phyloP scores from a whole-genome alignment of 2,329 filamentous ascomycete genomes.

The Eutypa lata region DNA sequence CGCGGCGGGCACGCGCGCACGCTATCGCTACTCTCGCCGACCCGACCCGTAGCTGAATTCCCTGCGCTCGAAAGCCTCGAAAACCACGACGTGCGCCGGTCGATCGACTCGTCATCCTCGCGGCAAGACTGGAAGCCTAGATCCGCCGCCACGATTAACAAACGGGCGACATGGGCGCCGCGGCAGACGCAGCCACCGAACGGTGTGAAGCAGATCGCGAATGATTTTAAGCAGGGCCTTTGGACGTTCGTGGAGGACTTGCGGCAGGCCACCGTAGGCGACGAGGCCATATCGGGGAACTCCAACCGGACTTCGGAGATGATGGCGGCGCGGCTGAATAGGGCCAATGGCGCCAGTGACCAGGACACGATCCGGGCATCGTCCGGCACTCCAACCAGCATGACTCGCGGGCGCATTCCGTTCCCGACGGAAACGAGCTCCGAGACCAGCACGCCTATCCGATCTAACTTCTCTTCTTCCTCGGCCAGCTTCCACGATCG shows the following conservation, averaged over 20 bases:
- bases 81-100: conserved; percentile 42
- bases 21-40: conserved; percentile 79
- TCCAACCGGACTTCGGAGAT: conserved; percentile 33
- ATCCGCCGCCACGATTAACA: conserved; percentile 38
- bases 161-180: conserved; percentile 60
- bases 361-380: conserved; percentile 48
- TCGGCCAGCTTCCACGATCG: conserved; percentile 25
- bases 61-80: conserved; percentile 39
- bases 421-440: conserved; percentile 39
- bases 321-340: conserved; percentile 13
- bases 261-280: conserved; percentile 90
- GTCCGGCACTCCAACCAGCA: conserved; percentile 9
- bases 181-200: conserved; percentile 42
- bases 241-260: conserved; percentile 96
- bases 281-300: conserved; percentile 73
- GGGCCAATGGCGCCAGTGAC: conserved; percentile 26
- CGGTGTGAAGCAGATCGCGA: conserved; percentile 73
- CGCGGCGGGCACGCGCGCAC: conserved; percentile 61
- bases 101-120: conserved; percentile 28
- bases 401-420: conserved; percentile 40
- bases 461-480: conserved; percentile 16
- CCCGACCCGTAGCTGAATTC: conserved; percentile 43
- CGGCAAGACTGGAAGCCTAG: conserved; percentile 32
- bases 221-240: conserved; percentile 84
- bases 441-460: conserved; percentile 28